Evolutionary conservation across 495 filamentous ascomycete species (phyloP).

Genomic region (Hypoxylon fuscum): DNA sequence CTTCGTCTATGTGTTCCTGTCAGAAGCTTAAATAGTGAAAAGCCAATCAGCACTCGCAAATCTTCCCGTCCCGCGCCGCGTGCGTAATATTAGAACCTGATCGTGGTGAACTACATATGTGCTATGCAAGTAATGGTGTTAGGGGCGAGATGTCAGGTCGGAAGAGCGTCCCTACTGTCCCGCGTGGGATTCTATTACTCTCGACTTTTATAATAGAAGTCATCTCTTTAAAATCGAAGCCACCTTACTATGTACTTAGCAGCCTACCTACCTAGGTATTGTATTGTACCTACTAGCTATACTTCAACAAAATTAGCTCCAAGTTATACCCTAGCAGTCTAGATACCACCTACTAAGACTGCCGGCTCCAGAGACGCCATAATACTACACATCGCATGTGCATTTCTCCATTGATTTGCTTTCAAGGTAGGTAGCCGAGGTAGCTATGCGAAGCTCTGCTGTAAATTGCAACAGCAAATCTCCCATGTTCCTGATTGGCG

Average conservation of each 20-base stretch:
- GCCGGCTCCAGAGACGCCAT: too few relatives aligned
- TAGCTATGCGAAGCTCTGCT: neutral
- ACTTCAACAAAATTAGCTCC: too few relatives aligned
- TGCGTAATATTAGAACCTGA: neutral
- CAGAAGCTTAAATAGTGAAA: conserved; percentile 22
- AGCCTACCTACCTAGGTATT: too few relatives aligned
- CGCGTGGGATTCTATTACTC: conserved; percentile 21
- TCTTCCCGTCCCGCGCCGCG: conserved; percentile 10
- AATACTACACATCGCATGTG: too few relatives aligned
- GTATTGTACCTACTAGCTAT: too few relatives aligned
- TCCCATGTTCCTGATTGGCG: neutral
- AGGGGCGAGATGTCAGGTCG: conserved; percentile 15
- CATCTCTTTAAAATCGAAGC: neutral
- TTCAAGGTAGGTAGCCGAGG: too few relatives aligned
- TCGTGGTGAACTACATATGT: neutral
- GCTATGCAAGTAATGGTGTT: neutral
- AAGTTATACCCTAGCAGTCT: too few relatives aligned
- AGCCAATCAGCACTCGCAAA: conserved; percentile 6
- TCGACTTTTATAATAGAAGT: neutral
- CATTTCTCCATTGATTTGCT: too few relatives aligned
- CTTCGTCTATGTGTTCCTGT: conserved; percentile 2
- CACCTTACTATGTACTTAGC: too few relatives aligned
- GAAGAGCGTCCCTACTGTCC: conserved; percentile 10
- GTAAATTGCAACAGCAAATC: neutral
- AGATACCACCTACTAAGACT: too few relatives aligned